These are phyloP conservation scores for Colletotrichum costaricense DNA, from an alignment of 2,329 filamentous ascomycete genomes.

Conservation along the genomic window DNA sequence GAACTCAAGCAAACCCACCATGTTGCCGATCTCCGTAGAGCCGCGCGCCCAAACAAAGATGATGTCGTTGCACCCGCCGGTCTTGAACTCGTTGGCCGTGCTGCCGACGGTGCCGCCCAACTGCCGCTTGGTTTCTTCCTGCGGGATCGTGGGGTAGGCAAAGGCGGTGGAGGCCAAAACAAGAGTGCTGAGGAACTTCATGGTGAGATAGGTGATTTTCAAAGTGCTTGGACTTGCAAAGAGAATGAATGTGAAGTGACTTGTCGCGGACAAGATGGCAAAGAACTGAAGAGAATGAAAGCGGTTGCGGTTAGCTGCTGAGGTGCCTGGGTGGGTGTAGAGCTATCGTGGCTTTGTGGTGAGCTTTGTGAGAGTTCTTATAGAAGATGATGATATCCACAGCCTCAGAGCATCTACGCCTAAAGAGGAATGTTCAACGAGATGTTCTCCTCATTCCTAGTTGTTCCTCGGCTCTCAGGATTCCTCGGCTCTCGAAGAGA, in stretches of 20 bases:
- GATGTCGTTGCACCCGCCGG: constrained; percentile 38
- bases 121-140: constrained; percentile 16
- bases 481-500: background rate
- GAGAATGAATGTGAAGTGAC: constrained; percentile 4
- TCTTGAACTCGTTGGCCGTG: constrained; percentile 38
- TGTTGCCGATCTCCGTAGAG: constrained; percentile 38
- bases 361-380: constrained; percentile 9
- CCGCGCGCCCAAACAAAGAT: constrained; percentile 40
- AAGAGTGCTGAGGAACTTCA: constrained; percentile 29
- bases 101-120: constrained; percentile 17
- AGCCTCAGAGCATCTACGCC: background rate
- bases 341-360: background rate
- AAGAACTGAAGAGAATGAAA: constrained; percentile 6
- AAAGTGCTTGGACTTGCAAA: background rate
- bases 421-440: constrained; percentile 19
- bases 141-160: constrained; percentile 25
- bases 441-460: background rate
- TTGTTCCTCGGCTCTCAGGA: constrained; percentile 1
- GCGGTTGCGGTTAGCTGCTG: background rate
- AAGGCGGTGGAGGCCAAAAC: constrained; percentile 30
- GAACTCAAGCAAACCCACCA: constrained; percentile 18
- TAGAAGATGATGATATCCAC: background rate
- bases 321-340: background rate
- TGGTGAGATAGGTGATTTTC: background rate
- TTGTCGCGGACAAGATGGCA: constrained; percentile 6